These are phyloP conservation scores for Fusarium foetens DNA, from an alignment of 2,329 filamentous ascomycete species.

Conservation along the genomic window DNA sequence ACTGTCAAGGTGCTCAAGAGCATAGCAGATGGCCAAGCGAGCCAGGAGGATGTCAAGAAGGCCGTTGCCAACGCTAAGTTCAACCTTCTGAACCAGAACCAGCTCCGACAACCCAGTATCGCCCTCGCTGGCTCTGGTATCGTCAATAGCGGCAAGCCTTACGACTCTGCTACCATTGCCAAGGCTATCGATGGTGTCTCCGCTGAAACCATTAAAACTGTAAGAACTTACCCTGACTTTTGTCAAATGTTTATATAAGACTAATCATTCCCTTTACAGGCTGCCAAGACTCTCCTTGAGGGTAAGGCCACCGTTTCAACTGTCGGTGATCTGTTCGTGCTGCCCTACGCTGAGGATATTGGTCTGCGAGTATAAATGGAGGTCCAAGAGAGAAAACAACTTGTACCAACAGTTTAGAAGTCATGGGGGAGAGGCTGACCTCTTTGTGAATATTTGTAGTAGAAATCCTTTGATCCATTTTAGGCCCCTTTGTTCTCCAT, in stretches of 20 bases:
- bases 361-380: constrained; percentile 87
- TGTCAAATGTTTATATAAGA: constrained; percentile 40
- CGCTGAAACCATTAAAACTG: constrained; percentile 84
- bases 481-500: constrained; percentile 25
- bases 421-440: constrained; percentile 49
- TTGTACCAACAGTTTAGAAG: constrained; percentile 59
- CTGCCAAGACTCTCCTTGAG: constrained; percentile 87
- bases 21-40: constrained; percentile 78
- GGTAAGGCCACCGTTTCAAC: constrained; percentile 89
- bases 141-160: constrained; percentile 81
- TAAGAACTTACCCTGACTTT: constrained; percentile 59
- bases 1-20: constrained; percentile 85
- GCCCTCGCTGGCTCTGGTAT: constrained; percentile 87
- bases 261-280: constrained; percentile 63
- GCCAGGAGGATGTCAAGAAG: constrained; percentile 89
- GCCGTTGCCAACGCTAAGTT: constrained; percentile 95
- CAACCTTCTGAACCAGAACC: constrained; percentile 82
- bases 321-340: constrained; percentile 89
- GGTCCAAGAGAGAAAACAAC: constrained; percentile 48
- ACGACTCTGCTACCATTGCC: constrained; percentile 83
- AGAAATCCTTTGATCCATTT: constrained; percentile 52
- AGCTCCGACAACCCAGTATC: constrained; percentile 80
- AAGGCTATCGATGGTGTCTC: constrained; percentile 84
- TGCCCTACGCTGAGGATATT: constrained; percentile 94
- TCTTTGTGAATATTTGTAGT: constrained; percentile 60